Base-by-base conservation (phyloP, 2,329 filamentous ascomycete species). In the Sodiomyces alkalinus region DNA sequence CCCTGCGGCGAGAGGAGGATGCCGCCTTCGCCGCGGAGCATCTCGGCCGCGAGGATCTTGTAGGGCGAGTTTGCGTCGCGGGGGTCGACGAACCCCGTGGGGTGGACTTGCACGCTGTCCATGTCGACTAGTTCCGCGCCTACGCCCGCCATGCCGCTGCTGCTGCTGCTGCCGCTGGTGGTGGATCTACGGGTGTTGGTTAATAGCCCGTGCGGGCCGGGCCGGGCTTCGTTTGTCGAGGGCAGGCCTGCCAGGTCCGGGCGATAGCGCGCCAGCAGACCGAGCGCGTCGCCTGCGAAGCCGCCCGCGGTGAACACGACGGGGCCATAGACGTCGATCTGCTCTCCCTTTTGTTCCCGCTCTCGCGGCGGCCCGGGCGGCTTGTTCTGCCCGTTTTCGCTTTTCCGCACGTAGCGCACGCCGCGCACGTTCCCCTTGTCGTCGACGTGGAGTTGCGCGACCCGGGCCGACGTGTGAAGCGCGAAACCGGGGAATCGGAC, bases 11-110 rank as follows among this genome's bases (percentile, higher is more conserved):
- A 43, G 1, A 77, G 46, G 17, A 77, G 38, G 4, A 76, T 60
- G 0, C 70, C 73, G 0, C 72, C 73, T 39, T 76, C 71, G 0
- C 71, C 72, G 4, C 72, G 53, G 16, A 78, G 51, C 33, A 72
- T 55, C 45, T 78, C 73, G 0, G 72, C 72, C 0, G 71, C 71
- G 4, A 77, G 59, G 39, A 77, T 69, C 46, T 77, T 77, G 26
- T 70, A 58, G 19, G 48, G 47, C 0, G 58, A 55, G 1, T 37
- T 38, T 0, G 53, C 48, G 18, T 58, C 54, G 2, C 55, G 51
- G 0, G 62, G 61, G 36, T 75, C 69, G 5, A 77, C 52, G 40
- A 78, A 77, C 0, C 69, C 68, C 0, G 72, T 75, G 3, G 73
- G 72, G 37, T 78, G 73, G 4, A 77, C 58, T 44, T 78, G 73